Percentiles rank a stretch among this genome's conserved stretches.
These are phyloP conservation scores for Cardamine occulta DNA, from an alignment of 345 rosid genomes.

Conservation along the genomic window DNA sequence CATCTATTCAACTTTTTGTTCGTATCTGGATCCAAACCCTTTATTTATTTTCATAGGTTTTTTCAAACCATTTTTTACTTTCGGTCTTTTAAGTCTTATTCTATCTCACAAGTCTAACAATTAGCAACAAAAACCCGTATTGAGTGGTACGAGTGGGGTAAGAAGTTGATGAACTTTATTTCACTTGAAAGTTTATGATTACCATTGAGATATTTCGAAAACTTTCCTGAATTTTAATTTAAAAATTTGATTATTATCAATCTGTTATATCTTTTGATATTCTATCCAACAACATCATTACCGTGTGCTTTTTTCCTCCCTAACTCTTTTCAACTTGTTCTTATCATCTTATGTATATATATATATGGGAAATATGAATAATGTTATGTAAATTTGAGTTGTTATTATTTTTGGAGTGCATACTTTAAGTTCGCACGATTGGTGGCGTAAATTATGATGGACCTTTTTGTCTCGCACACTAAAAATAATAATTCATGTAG, in stretches of 20 bases:
- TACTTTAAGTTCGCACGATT: constrained; percentile 25
- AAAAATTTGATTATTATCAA: neutral
- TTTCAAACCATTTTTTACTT: neutral
- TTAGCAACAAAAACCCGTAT: neutral
- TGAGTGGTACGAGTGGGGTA: neutral
- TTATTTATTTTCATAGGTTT: neutral
- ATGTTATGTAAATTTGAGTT: neutral
- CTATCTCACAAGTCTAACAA: neutral
- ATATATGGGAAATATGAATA: neutral
- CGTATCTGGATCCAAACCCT: neutral
- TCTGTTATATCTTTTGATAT: neutral
- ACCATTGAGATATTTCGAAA: neutral
- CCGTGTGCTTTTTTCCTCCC: neutral
- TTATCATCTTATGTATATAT: neutral
- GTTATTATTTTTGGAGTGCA: neutral
- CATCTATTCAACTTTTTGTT: neutral
- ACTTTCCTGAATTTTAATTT: neutral
- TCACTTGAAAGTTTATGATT: neutral
- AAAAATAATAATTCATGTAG: neutral
- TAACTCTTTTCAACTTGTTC: neutral
- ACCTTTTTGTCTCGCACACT: constrained; percentile 21
- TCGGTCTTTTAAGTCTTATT: neutral
- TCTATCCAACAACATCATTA: neutral
- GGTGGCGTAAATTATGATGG: constrained; percentile 23
- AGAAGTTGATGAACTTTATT: neutral